Conservation (phyloP, 257 asterid species). For the Solanum medicagineum region DNA sequence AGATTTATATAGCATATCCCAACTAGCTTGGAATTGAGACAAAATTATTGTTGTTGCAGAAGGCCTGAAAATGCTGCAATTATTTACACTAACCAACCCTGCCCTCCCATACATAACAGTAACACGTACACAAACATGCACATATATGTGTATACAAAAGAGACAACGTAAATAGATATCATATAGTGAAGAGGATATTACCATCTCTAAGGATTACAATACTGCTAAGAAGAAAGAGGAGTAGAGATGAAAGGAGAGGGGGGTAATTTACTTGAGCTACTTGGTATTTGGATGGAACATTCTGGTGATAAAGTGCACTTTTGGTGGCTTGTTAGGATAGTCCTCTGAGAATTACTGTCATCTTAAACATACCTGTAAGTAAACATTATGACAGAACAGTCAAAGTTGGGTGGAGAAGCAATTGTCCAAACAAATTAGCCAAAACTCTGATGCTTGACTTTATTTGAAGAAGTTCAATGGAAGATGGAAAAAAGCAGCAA, state of each 20-base stretch:
- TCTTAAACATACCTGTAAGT: slow-evolving; percentile 61
- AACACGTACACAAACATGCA: background rate
- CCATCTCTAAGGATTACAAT: background rate
- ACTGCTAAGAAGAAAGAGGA: background rate
- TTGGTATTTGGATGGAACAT: slow-evolving; percentile 96
- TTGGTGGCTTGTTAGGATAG: slow-evolving; percentile 88
- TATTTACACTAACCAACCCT: background rate
- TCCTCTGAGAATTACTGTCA: slow-evolving; percentile 81
- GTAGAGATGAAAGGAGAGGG: background rate
- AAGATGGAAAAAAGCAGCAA: background rate
- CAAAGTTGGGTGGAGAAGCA: background rate
- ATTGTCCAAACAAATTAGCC: background rate
- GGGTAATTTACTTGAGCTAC: slow-evolving; percentile 4
- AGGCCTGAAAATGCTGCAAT: background rate
- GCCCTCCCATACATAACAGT: background rate
- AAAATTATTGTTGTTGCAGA: background rate
- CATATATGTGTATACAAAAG: background rate
- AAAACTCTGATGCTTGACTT: background rate
- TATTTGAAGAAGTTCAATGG: background rate
- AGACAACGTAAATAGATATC: background rate
- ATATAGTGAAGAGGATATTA: background rate
- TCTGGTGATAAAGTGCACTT: slow-evolving; percentile 69
- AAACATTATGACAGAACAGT: background rate
- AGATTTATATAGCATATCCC: background rate
- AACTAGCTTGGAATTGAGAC: background rate